Evolutionary conservation across 257 asterid genomes (phyloP).

Genomic region (Jacaranda mimosifolia): DNA sequence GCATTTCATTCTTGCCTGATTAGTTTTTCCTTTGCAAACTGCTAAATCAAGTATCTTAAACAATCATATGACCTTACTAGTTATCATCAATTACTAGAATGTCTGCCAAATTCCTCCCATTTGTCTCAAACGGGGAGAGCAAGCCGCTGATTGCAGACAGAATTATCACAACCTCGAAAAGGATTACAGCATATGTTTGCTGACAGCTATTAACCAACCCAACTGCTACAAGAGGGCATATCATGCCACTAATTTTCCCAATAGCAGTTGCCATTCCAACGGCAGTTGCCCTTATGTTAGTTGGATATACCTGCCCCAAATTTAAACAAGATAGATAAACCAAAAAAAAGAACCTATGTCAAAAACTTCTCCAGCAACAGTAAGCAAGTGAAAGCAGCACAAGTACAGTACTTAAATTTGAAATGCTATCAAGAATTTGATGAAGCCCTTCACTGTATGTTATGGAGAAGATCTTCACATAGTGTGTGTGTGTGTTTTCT

Average conservation of each 20-base stretch:
- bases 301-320: slow-evolving; percentile 68
- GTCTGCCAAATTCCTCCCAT: slow-evolving; percentile 46
- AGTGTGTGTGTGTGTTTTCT: too few species aligned
- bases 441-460: too few species aligned
- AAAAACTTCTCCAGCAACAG: background rate
- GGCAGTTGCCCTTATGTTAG: slow-evolving; percentile 62
- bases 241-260: slow-evolving; percentile 76
- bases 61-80: background rate
- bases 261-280: slow-evolving; percentile 64
- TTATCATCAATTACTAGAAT: slow-evolving; percentile 14
- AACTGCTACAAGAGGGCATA: slow-evolving; percentile 75
- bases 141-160: slow-evolving; percentile 54
- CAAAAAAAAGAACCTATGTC: background rate
- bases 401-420: background rate
- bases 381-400: background rate
- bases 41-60: background rate
- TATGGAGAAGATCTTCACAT: too few species aligned
- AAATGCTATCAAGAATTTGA: too few species aligned
- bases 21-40: too few species aligned
- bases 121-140: slow-evolving; percentile 62
- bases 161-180: slow-evolving; percentile 51
- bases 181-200: slow-evolving; percentile 57
- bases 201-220: slow-evolving; percentile 64
- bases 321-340: background rate
- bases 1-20: too few species aligned